Conservation (phyloP, 176 grass and related monocot genomes). For the Puccinellia tenuiflora region DNA sequence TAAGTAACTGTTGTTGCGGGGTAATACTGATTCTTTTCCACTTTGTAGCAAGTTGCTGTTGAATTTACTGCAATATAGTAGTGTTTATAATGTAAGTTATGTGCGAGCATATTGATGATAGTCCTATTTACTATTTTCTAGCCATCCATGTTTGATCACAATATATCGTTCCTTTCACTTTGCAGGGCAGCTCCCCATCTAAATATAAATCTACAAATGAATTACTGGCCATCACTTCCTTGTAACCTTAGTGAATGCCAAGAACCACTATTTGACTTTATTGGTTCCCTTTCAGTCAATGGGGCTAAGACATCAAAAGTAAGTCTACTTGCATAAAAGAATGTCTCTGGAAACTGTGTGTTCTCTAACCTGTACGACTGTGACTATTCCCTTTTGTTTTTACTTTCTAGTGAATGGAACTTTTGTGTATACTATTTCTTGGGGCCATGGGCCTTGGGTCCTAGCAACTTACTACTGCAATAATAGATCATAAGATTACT, state of each 20-base stretch:
- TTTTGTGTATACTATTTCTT: neutral
- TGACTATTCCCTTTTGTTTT: neutral
- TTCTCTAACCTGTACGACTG: neutral
- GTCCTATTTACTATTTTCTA: slow-evolving; percentile 7
- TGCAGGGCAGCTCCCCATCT: slow-evolving; percentile 74
- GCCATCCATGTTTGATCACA: slow-evolving; percentile 9
- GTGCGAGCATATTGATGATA: neutral
- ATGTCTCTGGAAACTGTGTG: neutral
- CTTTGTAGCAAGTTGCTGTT: neutral
- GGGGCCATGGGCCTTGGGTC: neutral
- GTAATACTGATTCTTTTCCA: neutral
- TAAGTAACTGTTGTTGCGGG: neutral
- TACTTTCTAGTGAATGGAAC: neutral
- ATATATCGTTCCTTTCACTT: slow-evolving; percentile 30
- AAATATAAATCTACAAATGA: slow-evolving; percentile 95
- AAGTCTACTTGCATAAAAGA: slow-evolving; percentile 13
- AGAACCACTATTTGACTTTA: slow-evolving; percentile 84
- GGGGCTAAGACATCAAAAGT: slow-evolving; percentile 88
- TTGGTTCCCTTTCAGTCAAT: slow-evolving; percentile 65
- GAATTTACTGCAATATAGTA: neutral
- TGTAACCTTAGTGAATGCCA: slow-evolving; percentile 88
- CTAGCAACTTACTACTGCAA: neutral
- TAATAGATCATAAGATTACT: neutral
- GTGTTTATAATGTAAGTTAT: neutral
- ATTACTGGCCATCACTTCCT: slow-evolving; percentile 83